Evolutionary conservation across 768 basidiomycete genomes (phyloP).

Genomic region (Tephrocybe sp.): DNA sequence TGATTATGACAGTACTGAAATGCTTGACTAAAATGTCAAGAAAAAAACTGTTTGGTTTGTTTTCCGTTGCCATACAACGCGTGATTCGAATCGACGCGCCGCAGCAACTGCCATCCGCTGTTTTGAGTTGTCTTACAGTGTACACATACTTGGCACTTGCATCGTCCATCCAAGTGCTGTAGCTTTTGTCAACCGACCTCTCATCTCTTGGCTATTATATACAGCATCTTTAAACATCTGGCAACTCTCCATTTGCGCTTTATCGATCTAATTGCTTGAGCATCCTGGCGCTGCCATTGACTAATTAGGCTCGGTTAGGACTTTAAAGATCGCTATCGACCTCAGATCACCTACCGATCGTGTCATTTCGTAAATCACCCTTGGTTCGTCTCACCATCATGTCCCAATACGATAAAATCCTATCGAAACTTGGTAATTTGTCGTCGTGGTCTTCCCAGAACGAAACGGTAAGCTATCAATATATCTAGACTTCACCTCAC

Average conservation of each 20-base stretch:
- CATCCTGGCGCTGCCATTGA: no score
- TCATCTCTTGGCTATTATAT: no score
- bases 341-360: no score
- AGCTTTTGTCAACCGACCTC: not conserved
- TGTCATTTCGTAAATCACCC: not conserved
- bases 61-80: not conserved
- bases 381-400: constrained; percentile 14
- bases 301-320: no score
- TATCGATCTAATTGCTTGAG: no score
- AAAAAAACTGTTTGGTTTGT: constrained; percentile 5
- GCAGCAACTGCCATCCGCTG: not conserved
- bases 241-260: not conserved
- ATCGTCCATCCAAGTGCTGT: no score
- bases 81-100: not conserved
- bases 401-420: constrained; percentile 42
- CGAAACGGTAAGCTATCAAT: constrained; percentile 28
- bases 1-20: no score
- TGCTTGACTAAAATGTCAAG: no score
- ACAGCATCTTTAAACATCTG: not conserved
- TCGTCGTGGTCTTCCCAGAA: constrained; percentile 35
- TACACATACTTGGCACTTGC: no score
- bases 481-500: not conserved
- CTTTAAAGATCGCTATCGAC: not conserved
- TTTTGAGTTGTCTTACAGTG: not conserved
- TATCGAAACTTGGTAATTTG: constrained; percentile 27